Conservation (phyloP, 768 basidiomycete genomes). For the Leccinum disarticulatum region DNA sequence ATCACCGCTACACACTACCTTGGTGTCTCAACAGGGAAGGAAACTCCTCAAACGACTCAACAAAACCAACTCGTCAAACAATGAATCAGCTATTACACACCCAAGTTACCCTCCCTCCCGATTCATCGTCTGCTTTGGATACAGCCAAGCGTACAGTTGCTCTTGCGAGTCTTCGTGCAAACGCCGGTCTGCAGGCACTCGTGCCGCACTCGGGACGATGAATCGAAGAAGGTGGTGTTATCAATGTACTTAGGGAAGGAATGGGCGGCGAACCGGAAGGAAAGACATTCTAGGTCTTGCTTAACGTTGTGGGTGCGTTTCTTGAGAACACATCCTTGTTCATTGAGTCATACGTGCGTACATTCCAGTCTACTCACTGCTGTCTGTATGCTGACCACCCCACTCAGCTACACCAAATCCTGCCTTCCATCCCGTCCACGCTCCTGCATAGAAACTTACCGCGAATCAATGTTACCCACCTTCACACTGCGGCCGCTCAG, state of each 20-base stretch:
- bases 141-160: conserved; percentile 81
- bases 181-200: too few species aligned
- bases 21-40: conserved; percentile 23
- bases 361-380: background rate
- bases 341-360: conserved; percentile 92
- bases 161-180: conserved; percentile 76
- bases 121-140: conserved; percentile 40
- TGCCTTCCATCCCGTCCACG: conserved; percentile 89
- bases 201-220: too few species aligned
- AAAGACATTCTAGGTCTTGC: too few species aligned
- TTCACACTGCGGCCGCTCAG: conserved; percentile 80
- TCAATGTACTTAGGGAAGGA: too few species aligned
- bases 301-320: too few species aligned
- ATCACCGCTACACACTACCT: conserved; percentile 28
- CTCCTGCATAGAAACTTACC: conserved; percentile 87
- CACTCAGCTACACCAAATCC: conserved; percentile 86
- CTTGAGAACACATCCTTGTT: conserved; percentile 67
- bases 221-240: too few species aligned
- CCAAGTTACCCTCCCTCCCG: conserved; percentile 83
- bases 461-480: conserved; percentile 61
- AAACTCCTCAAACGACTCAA: conserved; percentile 35
- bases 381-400: background rate
- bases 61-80: conserved; percentile 84
- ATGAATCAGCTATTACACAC: conserved; percentile 90
- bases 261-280: too few species aligned